Evolutionary conservation across 495 filamentous ascomycete species (phyloP).

Genomic region (Xylaria palmicola): DNA sequence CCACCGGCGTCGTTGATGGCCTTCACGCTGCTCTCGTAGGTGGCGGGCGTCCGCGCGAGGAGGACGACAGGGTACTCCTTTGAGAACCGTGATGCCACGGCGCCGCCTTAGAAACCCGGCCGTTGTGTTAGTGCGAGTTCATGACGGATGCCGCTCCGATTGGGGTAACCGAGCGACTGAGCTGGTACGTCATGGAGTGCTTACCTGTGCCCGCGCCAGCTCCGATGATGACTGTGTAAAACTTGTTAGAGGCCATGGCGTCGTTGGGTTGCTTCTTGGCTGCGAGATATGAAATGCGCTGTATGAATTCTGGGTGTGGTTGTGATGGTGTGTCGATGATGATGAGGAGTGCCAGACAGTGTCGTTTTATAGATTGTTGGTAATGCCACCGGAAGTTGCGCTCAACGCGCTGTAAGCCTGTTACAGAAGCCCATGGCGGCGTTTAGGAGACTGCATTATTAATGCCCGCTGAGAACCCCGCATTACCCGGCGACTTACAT

Average conservation of each 20-base stretch:
- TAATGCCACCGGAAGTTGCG: background rate
- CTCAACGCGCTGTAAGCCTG: background rate
- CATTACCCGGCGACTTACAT: background rate
- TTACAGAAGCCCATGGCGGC: background rate
- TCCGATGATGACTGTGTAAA: constrained; percentile 67
- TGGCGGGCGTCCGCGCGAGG: constrained; percentile 67
- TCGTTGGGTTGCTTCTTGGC: background rate
- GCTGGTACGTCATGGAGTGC: background rate
- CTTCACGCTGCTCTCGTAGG: constrained; percentile 63
- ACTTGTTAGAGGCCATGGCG: constrained; percentile 39
- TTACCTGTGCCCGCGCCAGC: constrained; percentile 67
- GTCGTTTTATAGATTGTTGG: background rate
- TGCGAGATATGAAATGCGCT: background rate
- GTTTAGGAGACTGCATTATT: constrained; percentile 2
- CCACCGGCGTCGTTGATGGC: constrained; percentile 72
- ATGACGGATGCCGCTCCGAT: too few species aligned
- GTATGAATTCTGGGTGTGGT: background rate
- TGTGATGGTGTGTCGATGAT: background rate
- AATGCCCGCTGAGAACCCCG: constrained; percentile 14
- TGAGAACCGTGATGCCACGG: constrained; percentile 67
- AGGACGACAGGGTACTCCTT: constrained; percentile 73
- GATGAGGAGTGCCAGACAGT: background rate
- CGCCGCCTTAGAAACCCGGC: constrained; percentile 25
- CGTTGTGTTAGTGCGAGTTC: background rate
- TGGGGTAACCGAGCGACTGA: background rate